These are phyloP conservation scores for Fusarium foetens DNA, from an alignment of 2,329 filamentous ascomycete genomes.

Conservation along the genomic window DNA sequence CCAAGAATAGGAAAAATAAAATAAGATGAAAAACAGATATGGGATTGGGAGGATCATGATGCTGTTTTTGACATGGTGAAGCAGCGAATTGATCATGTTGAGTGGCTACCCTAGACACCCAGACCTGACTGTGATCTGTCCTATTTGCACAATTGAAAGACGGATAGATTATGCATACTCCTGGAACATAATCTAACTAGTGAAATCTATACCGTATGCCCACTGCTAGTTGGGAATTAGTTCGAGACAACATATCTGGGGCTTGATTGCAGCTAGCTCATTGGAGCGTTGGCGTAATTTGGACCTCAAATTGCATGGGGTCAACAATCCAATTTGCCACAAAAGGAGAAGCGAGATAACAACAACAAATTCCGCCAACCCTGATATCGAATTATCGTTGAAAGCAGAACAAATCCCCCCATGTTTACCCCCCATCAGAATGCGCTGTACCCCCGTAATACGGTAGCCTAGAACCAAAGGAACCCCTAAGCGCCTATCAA, in stretches of 20 bases:
- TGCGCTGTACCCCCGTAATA: neutral
- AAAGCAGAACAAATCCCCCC: neutral
- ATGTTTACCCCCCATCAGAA: neutral
- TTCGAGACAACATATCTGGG: neutral
- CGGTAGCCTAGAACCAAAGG: neutral
- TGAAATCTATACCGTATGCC: neutral
- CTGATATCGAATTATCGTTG: neutral
- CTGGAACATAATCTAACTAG: neutral
- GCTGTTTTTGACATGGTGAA: neutral
- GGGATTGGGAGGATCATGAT: too few species aligned
- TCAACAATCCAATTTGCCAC: constrained; percentile 11
- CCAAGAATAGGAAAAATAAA: neutral
- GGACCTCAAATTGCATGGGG: neutral
- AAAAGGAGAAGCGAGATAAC: constrained; percentile 23
- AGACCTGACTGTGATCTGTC: neutral
- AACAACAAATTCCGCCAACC: neutral
- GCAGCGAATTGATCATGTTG: neutral
- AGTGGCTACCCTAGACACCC: neutral
- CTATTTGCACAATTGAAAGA: neutral
- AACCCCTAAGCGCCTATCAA: neutral
- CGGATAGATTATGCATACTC: neutral
- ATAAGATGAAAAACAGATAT: neutral
- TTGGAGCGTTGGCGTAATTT: constrained; percentile 4
- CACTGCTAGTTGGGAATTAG: neutral
- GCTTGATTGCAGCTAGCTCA: neutral